Evolutionary conservation across 495 filamentous ascomycete genomes (phyloP).

Genomic region (Penicillium pulvis): DNA sequence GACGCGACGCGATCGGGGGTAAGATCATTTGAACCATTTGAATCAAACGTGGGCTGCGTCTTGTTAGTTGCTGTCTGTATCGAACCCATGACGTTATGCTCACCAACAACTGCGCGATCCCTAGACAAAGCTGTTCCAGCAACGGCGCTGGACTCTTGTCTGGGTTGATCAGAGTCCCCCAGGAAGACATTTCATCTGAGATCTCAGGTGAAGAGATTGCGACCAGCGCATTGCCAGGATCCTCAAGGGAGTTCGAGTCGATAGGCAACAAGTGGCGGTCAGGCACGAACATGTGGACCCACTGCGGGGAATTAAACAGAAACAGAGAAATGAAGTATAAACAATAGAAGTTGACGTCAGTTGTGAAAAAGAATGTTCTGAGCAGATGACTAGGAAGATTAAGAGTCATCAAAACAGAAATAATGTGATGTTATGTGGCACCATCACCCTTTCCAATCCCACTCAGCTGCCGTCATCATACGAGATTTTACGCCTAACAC

Average conservation of each 20-base stretch:
- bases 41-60: constrained; percentile 62
- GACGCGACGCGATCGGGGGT: constrained; percentile 80
- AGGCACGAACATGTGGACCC: constrained; percentile 39
- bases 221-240: constrained; percentile 23
- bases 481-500: constrained; percentile 2
- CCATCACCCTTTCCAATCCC: neutral
- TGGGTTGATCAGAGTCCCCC: constrained; percentile 80
- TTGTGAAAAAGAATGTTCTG: neutral
- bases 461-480: constrained; percentile 10
- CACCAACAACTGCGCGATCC: constrained; percentile 82
- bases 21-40: constrained; percentile 63
- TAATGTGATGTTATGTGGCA: neutral
- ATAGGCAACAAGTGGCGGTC: constrained; percentile 38
- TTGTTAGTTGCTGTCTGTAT: constrained; percentile 1
- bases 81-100: constrained; percentile 29
- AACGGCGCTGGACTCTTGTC: constrained; percentile 76
- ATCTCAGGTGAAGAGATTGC: constrained; percentile 13
- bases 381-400: neutral
- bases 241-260: constrained; percentile 13
- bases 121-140: constrained; percentile 75
- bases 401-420: neutral
- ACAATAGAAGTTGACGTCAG: neutral
- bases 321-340: neutral
- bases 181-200: constrained; percentile 47
- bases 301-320: constrained; percentile 33